Evolutionary conservation across 768 basidiomycete species (phyloP).

Genomic region (Piloderma croceum): DNA sequence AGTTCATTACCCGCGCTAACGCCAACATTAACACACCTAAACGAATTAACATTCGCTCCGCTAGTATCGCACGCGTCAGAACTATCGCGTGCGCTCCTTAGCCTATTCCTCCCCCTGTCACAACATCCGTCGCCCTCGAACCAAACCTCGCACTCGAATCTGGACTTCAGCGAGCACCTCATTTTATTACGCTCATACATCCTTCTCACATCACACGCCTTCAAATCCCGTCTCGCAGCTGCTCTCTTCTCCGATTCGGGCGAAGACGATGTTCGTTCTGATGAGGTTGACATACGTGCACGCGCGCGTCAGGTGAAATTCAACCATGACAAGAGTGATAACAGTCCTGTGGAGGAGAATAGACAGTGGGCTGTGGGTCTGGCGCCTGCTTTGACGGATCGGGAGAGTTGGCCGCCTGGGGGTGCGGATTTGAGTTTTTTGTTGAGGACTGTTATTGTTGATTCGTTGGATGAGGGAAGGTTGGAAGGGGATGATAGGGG

Average conservation of each 20-base stretch:
- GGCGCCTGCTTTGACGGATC: conserved; percentile 63
- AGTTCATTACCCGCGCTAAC: conserved; percentile 51
- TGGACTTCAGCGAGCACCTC: conserved; percentile 66
- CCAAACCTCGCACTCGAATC: too few species aligned
- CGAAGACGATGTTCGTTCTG: conserved; percentile 33
- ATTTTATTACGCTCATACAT: conserved; percentile 69
- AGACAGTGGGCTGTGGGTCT: conserved; percentile 65
- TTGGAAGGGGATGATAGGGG: conserved; percentile 14
- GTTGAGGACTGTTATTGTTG: conserved; percentile 78
- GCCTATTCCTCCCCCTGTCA: conserved; percentile 64
- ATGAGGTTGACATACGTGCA: conserved; percentile 18
- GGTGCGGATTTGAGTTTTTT: conserved; percentile 81
- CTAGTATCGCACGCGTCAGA: conserved; percentile 56
- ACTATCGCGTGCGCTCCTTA: conserved; percentile 63
- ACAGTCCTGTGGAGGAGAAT: too few species aligned
- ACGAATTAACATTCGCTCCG: conserved; percentile 54
- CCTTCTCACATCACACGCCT: conserved; percentile 64
- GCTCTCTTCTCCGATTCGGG: conserved; percentile 78
- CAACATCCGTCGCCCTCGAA: too few species aligned
- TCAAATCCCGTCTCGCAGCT: conserved; percentile 59
- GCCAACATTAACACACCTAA: conserved; percentile 59
- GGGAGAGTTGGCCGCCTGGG: conserved; percentile 82
- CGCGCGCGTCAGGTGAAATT: conserved; percentile 14
- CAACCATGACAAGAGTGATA: not conserved
- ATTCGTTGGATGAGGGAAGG: conserved; percentile 49